These are phyloP conservation scores for Amaranthus cruentus DNA, from an alignment of 148 eudicot species.

Conservation along the genomic window DNA sequence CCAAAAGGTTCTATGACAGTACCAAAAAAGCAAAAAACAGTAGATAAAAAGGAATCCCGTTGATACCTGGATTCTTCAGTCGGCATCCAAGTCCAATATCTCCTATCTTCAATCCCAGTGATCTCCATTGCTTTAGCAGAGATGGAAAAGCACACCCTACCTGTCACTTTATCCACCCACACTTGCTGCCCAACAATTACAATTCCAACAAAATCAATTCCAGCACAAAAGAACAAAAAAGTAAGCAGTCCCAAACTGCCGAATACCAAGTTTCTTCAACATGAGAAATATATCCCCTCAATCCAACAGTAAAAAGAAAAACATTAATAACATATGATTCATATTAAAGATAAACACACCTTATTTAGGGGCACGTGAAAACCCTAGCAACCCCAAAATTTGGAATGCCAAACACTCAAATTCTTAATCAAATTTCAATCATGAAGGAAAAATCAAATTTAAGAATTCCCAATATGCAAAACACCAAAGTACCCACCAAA, in stretches of 20 bases:
- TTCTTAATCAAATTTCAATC: background rate
- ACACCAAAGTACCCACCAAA: background rate
- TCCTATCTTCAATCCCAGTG: conserved; percentile 90
- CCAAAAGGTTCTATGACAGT: background rate
- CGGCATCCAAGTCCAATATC: conserved; percentile 94
- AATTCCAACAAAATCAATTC: conserved; percentile 16
- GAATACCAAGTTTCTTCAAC: background rate
- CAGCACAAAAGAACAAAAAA: background rate
- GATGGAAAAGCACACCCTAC: conserved; percentile 73
- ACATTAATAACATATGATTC: too few species aligned
- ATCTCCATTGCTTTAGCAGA: conserved; percentile 78
- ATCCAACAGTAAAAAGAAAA: background rate
- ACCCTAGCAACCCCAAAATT: background rate
- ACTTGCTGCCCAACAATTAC: conserved; percentile 51
- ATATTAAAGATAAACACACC: background rate
- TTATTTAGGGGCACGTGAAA: background rate
- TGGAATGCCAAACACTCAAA: background rate
- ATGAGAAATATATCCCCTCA: background rate
- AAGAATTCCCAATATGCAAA: too few species aligned
- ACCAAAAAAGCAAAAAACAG: background rate
- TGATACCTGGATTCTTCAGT: conserved; percentile 90
- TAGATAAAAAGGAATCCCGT: background rate
- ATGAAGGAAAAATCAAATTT: background rate
- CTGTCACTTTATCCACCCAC: conserved; percentile 85
- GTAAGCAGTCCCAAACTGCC: background rate